Evolutionary conservation across 148 eudicot genomes (phyloP), one percentile per base, ranked within the genome.

Genomic region (Vaccinium darrowii): DNA sequence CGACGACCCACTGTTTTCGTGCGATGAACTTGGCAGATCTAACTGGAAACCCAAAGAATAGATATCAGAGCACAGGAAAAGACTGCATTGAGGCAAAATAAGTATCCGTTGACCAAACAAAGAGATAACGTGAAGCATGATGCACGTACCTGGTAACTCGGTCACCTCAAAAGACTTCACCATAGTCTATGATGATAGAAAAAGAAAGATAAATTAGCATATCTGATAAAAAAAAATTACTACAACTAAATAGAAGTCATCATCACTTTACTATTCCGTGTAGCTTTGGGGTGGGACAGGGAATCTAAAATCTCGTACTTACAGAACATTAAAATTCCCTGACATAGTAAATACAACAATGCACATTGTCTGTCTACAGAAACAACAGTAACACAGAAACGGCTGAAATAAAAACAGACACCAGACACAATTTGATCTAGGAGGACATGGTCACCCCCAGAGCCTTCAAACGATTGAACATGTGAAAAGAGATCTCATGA

Each of bases 1-100:
- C 98, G 89, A 95, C 98, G 85, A 95, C 94, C 98, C 95, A 94
- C 84, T 95, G 98, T 88, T 95, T 95, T 47, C 98, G 91, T 84
- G 98, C 83, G 79, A 95, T 91, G 82, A 95, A 95, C 88, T 95
- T 95, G 69, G 98, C 94, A 3, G 97, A 94, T 85, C 98, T 93
- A 81, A 95, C 98, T 94, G 96, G 84, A 89, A 57, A 88, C 30
- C 71, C 50, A 62, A 8, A 16, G 50, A 83, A 19, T 76, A 21
- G 27, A 82, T 52, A 71, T 77, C 51, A 76, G 73, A 57, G 52
- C 43, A 76, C 16, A 53, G 21, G 62, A 54, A 33, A 65, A 74
- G 60, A 85, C 52, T 19, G 50, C 27, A 74, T 81, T 74, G 86
- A 79, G 82, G 84, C 78, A 14, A 72, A 81, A 78, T 71, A 7